Base-by-base conservation (phyloP, 768 basidiomycete genomes). In the Antrodiella citrinella region DNA sequence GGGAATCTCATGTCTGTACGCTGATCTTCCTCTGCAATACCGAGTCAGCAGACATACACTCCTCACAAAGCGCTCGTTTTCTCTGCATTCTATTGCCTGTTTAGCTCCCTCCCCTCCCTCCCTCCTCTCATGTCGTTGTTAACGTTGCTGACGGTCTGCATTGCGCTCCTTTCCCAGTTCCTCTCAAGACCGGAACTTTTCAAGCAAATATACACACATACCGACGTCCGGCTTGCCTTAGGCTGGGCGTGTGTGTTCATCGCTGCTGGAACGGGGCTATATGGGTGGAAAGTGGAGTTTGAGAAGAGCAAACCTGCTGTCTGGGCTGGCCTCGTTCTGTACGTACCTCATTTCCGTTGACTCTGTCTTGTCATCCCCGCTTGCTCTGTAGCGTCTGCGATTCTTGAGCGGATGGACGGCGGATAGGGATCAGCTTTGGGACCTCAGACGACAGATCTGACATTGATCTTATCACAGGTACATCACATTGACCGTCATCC, bases 391-490 rank as follows among this genome's bases (percentile, higher is more conserved):
- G n/a, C n/a, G n/a, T n/a, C n/a, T n/a, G n/a, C n/a, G n/a, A n/a
- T n/a, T n/a, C n/a, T 74, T 2, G 81, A 84, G 85, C 91, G 61
- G 49, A 84, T 79, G n/a, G 20, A 44, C 23, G n/a, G 3, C 46
- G 53, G 91, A 96, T 59, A 88, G 97, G 88, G 76, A 78, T 23
- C 95, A 95, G 62, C 84, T 88, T 47, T 91, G 3, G 84, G 87
- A 48, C 91, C 94, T 1, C 94, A 97, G 62, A 92, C 93, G 1
- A 86, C 87, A 0, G 92, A 97, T 67, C 86, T 92, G 7, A 97
- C 97, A 60, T 76, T 93, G 26, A 68, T 98, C 26, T 72, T 80
- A 13, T 35, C 30, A 15, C 15, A 7, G 7, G 30, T 35, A 35
- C 15, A 35, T 7, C 7, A 35, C 30, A 35, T 70, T 97, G 54